These are phyloP conservation scores for Thinopyrum elongatum DNA, from an alignment of 176 grass and related monocot species.

Conservation along the genomic window DNA sequence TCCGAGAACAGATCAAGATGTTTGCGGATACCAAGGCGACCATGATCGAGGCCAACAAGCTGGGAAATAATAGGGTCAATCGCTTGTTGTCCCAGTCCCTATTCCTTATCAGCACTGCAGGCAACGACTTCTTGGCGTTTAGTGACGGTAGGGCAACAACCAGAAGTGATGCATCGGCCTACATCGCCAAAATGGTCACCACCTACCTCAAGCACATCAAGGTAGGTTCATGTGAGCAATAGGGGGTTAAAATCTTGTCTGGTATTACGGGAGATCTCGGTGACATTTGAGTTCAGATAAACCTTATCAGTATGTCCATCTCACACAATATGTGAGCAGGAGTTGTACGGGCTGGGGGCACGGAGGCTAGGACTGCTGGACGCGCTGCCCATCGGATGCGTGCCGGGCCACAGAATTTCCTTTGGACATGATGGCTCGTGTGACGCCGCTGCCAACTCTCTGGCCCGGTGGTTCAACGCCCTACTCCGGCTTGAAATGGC, in stretches of 20 bases:
- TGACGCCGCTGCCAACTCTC: not conserved
- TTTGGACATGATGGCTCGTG: not conserved
- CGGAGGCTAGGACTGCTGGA: slow-evolving; percentile 21
- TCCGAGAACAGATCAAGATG: slow-evolving; percentile 12
- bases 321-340: not conserved
- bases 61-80: not conserved
- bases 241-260: not conserved
- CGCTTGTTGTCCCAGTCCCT: not conserved
- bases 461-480: slow-evolving; percentile 21
- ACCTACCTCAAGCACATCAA: slow-evolving; percentile 25
- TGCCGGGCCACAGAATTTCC: slow-evolving; percentile 3
- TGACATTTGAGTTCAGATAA: not conserved
- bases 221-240: not conserved
- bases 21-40: not conserved
- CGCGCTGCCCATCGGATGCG: slow-evolving; percentile 20
- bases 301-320: not conserved
- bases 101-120: slow-evolving; percentile 31
- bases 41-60: not conserved
- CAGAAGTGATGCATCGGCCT: not conserved
- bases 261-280: not conserved
- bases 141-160: not conserved
- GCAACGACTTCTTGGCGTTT: slow-evolving; percentile 33
- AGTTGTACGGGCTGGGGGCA: slow-evolving; percentile 12
- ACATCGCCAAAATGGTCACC: slow-evolving; percentile 13
- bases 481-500: slow-evolving; percentile 22